These are phyloP conservation scores for Aulographum hederae DNA, from an alignment of 2,329 filamentous ascomycete genomes.

Conservation along the genomic window DNA sequence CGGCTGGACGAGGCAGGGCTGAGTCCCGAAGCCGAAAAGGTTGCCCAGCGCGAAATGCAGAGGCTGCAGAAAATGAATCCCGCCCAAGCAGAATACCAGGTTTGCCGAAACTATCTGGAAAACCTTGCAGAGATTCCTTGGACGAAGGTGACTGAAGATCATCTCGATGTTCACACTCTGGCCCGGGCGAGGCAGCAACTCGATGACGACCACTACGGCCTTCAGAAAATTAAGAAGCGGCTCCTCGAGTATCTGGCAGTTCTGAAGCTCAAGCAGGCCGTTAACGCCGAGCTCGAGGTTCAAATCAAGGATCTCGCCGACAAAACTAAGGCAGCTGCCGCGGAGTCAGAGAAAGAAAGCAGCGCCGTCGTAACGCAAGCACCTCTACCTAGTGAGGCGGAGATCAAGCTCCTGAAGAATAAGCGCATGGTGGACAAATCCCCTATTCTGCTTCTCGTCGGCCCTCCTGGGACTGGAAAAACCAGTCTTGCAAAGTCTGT, in stretches of 20 bases:
- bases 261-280: constrained; percentile 81
- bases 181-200: constrained; percentile 70
- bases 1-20: constrained; percentile 67
- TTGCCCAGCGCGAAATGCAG: constrained; percentile 78
- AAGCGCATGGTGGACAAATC: constrained; percentile 88
- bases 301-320: constrained; percentile 46
- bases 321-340: constrained; percentile 18
- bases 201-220: constrained; percentile 87
- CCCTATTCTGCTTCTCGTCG: constrained; percentile 81
- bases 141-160: constrained; percentile 68
- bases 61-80: constrained; percentile 90
- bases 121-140: constrained; percentile 89
- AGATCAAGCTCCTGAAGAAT: constrained; percentile 57
- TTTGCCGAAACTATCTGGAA: constrained; percentile 84
- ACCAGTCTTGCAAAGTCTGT: constrained; percentile 89
- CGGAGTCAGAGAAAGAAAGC: constrained; percentile 33
- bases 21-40: constrained; percentile 67
- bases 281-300: constrained; percentile 66
- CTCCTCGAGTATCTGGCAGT: constrained; percentile 91
- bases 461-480: constrained; percentile 89
- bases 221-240: constrained; percentile 95
- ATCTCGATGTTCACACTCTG: constrained; percentile 65
- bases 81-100: constrained; percentile 87
- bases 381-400: constrained; percentile 23
- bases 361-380: constrained; percentile 15